Conservation (phyloP, 2,329 filamentous ascomycete species). For the Pyrenochaeta sp. region DNA sequence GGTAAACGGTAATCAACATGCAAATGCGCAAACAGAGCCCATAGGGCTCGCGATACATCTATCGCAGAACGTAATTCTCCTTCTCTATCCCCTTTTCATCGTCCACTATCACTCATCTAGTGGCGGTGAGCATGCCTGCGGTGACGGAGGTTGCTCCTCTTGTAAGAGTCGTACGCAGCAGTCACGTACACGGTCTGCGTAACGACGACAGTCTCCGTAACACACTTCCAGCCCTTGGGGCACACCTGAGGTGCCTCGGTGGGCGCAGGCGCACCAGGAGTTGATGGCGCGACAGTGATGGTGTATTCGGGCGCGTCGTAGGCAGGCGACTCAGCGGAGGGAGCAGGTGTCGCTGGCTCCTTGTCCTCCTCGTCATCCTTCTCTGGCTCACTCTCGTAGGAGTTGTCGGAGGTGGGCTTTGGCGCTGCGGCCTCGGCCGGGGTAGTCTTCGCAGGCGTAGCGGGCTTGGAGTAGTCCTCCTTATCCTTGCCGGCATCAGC, state of each 20-base stretch:
- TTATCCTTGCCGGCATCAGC: slow-evolving; percentile 5
- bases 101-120: slow-evolving; percentile 1
- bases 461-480: slow-evolving; percentile 1
- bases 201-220: slow-evolving; percentile 34
- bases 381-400: slow-evolving; percentile 11
- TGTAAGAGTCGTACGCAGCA: slow-evolving; percentile 22
- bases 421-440: slow-evolving; percentile 13
- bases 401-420: slow-evolving; percentile 17
- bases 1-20: not conserved
- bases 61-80: slow-evolving; percentile 22
- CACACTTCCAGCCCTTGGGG: slow-evolving; percentile 32
- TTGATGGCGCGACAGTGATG: slow-evolving; percentile 23
- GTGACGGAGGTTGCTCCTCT: slow-evolving; percentile 12
- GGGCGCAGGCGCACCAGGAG: slow-evolving; percentile 28
- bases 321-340: not conserved
- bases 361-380: slow-evolving; percentile 9
- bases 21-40: slow-evolving; percentile 17
- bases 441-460: slow-evolving; percentile 7
- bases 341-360: slow-evolving; percentile 5
- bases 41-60: slow-evolving; percentile 16
- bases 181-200: slow-evolving; percentile 41
- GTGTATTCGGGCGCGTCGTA: slow-evolving; percentile 16
- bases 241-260: slow-evolving; percentile 23
- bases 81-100: not conserved
- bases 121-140: slow-evolving; percentile 9